Evolutionary conservation across 148 eudicot species (phyloP), one percentile per base, ranked within the genome.

Genomic region (Rheum nobile): DNA sequence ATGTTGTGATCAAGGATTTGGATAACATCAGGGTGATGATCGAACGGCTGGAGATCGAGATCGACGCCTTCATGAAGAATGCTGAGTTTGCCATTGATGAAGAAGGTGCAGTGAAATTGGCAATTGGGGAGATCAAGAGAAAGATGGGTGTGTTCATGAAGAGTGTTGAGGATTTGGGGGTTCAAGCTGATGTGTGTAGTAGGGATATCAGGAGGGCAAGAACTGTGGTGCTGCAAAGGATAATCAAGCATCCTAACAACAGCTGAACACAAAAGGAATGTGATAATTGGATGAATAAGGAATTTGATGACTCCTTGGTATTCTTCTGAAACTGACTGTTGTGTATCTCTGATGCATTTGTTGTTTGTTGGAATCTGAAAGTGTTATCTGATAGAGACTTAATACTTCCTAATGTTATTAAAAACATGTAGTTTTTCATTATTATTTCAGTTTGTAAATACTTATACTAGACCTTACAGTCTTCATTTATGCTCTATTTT

Each of bases 221-320:
- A 77, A 94, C 97, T 71, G 98, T 94, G 46, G 88, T 94, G 46
- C 80, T 94, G 67, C 98, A 94, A 71, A 89, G 98, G 83, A 94
- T 94, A 81, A 94, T 94, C 77, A 94, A 88, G 72, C 90, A 82
- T 43, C 96, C 89, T 29, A 82, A 83, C 76, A 77, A 80, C 75
- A 13, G 67, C 1, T 83, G 79, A 88, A 73, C 8, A 16, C 11
- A 8, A 47, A 47, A 1, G 54, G 31, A 65, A 31, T 16, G 5
- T 7, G n/a, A 16, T 29, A 22, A 71, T 71, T 2, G 17, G 42
- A 2, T 69, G 44, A n/a, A n/a, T n/a, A n/a, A n/a, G 72, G 67
- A 29, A 61, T 61, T 54, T 57, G 67, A 57, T 57, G 67, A 57
- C 31, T 57, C 16, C 31, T 28, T 17, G 32, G 39, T 65, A 32